A percentile compares a stretch with the other conserved stretches of the same genome.
Evolutionary conservation across 345 rosid species (phyloP).

Genomic region (Lepidium sativum): DNA sequence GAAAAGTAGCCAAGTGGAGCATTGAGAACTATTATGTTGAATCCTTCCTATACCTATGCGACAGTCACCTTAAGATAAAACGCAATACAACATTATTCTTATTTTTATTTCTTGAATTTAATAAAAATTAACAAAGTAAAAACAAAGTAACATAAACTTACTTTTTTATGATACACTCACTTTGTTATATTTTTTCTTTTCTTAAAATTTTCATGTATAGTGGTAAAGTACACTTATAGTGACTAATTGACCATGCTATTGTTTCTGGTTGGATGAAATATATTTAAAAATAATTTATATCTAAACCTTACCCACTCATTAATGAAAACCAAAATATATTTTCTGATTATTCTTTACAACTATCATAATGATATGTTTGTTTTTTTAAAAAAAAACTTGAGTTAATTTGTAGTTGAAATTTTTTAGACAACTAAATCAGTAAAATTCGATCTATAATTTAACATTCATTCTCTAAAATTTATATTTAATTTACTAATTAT

Average conservation of each 20-base stretch:
- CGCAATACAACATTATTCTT: constrained; percentile 13
- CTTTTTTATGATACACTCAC: no score
- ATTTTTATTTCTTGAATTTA: not conserved
- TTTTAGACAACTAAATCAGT: no score
- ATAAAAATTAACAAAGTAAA: not conserved
- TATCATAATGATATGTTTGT: no score
- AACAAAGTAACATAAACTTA: not conserved
- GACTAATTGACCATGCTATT: not conserved
- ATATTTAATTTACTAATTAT: no score
- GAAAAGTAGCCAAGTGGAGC: constrained; percentile 18
- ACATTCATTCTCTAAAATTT: no score
- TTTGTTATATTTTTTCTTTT: no score
- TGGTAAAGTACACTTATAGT: not conserved
- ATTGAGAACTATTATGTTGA: constrained; percentile 17
- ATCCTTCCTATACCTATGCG: constrained; percentile 18
- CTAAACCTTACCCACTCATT: not conserved
- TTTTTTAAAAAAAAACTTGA: no score
- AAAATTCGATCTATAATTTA: no score
- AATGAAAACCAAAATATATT: not conserved
- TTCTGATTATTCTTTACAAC: not conserved
- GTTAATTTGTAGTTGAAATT: no score
- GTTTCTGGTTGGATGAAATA: not conserved
- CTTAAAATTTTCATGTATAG: not conserved
- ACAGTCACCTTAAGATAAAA: constrained; percentile 15
- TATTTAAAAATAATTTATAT: not conserved